phyloP scores from a whole-genome alignment of 257 asterid genomes.

The Plectranthus barbatus region DNA sequence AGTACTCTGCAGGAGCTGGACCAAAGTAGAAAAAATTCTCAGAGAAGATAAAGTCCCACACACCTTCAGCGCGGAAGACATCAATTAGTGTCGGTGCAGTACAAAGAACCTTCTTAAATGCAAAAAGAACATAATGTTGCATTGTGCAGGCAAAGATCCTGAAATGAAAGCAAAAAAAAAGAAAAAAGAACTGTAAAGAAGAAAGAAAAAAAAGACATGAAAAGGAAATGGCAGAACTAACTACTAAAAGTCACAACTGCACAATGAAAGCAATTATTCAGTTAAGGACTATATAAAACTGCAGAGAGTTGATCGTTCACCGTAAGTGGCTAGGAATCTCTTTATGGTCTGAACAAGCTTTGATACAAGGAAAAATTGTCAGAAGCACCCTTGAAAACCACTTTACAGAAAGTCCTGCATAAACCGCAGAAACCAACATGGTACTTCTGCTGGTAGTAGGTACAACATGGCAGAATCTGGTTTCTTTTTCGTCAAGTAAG shows the following conservation, averaged over 20 bases:
- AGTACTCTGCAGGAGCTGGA: constrained; percentile 48
- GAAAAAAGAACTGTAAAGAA: constrained; percentile 4
- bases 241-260: constrained; percentile 1
- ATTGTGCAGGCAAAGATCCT: constrained; percentile 72
- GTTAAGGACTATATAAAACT: constrained; percentile 11
- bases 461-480: constrained; percentile 26
- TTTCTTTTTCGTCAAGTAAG: constrained; percentile 60
- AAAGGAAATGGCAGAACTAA: background rate
- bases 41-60: constrained; percentile 96
- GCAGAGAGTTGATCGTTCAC: constrained; percentile 30
- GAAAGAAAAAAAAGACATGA: constrained; percentile 5
- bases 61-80: constrained; percentile 88
- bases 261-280: constrained; percentile 13
- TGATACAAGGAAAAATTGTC: constrained; percentile 84
- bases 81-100: constrained; percentile 60
- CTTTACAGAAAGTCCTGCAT: constrained; percentile 84
- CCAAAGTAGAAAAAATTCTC: constrained; percentile 87
- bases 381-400: constrained; percentile 90
- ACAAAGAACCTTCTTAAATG: constrained; percentile 64
- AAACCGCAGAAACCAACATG: constrained; percentile 55
- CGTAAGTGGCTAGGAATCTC: constrained; percentile 83
- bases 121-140: constrained; percentile 65
- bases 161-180: constrained; percentile 22
- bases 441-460: constrained; percentile 43
- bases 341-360: constrained; percentile 75